phyloP scores from a whole-genome alignment of 306 rosid species.

The Vigna hirtella region DNA sequence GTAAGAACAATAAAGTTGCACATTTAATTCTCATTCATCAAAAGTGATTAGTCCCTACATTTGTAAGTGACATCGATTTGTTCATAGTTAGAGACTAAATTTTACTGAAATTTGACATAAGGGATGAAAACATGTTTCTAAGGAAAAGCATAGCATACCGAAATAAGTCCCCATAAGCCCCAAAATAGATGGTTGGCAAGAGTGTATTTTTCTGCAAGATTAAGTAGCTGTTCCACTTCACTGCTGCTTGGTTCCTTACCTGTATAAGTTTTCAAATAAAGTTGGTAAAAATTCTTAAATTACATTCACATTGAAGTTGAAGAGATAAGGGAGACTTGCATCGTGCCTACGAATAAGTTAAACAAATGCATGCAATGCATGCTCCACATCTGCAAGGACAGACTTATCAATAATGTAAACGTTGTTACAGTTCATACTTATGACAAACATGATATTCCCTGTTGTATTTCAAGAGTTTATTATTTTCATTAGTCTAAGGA shows the following conservation, averaged over 20 bases:
- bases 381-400: slow-evolving; percentile 23
- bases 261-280: slow-evolving; percentile 29
- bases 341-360: neutral
- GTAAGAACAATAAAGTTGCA: too few species aligned
- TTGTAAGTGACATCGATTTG: neutral
- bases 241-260: slow-evolving; percentile 57
- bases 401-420: neutral
- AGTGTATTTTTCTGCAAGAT: slow-evolving; percentile 67
- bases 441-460: neutral
- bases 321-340: neutral
- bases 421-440: neutral
- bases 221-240: slow-evolving; percentile 62
- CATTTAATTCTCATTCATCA: too few species aligned
- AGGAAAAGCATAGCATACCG: slow-evolving; percentile 55
- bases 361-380: slow-evolving; percentile 3
- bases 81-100: neutral
- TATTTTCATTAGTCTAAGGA: neutral
- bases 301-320: slow-evolving; percentile 12
- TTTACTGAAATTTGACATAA: neutral
- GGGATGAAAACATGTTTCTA: neutral
- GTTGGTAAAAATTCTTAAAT: slow-evolving; percentile 12
- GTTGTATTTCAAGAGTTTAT: neutral
- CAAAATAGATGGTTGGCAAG: slow-evolving; percentile 88
- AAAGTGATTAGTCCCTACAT: neutral
- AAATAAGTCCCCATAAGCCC: slow-evolving; percentile 97